Conservation (phyloP, 768 basidiomycete species). For the Chalciporus chontae region DNA sequence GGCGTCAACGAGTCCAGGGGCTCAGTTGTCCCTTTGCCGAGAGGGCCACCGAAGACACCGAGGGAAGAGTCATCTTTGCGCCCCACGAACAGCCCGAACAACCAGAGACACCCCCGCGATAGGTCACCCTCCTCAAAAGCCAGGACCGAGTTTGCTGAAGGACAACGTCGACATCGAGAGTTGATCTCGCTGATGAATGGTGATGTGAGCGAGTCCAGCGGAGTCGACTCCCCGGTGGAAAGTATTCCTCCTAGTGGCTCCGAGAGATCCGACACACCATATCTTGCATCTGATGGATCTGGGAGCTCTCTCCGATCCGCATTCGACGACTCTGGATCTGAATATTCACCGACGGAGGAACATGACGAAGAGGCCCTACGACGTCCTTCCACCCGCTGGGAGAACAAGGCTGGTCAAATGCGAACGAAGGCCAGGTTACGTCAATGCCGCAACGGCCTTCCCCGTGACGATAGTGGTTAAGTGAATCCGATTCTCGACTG, state of each 20-base stretch:
- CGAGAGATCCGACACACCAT: constrained; percentile 11
- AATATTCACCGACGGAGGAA: constrained; percentile 30
- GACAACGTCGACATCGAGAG: constrained; percentile 19
- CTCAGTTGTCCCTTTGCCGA: constrained; percentile 4
- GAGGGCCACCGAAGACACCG: constrained; percentile 11
- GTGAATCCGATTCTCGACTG: not conserved
- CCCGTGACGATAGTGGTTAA: constrained; percentile 9
- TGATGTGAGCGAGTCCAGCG: constrained; percentile 10
- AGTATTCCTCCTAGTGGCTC: constrained; percentile 10
- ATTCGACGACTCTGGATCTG: constrained; percentile 28
- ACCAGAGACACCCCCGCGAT: constrained; percentile 12
- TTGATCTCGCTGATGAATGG: constrained; percentile 10
- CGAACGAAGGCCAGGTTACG: not conserved
- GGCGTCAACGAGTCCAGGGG: constrained; percentile 12
- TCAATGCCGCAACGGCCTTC: constrained; percentile 2
- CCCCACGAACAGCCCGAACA: constrained; percentile 1
- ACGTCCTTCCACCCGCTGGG: constrained; percentile 2
- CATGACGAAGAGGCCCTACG: constrained; percentile 1
- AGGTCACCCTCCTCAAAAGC: constrained; percentile 6
- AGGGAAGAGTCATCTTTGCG: constrained; percentile 4
- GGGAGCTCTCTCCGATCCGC: constrained; percentile 19
- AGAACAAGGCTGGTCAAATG: constrained; percentile 7
- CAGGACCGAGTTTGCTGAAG: constrained; percentile 7
- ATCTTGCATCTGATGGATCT: constrained; percentile 15
- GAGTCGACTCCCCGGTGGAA: constrained; percentile 12